A percentile compares a stretch with the other conserved stretches of the same genome.
Conservation (phyloP, 2,329 filamentous ascomycete species). For the Hypoxylon sp. region DNA sequence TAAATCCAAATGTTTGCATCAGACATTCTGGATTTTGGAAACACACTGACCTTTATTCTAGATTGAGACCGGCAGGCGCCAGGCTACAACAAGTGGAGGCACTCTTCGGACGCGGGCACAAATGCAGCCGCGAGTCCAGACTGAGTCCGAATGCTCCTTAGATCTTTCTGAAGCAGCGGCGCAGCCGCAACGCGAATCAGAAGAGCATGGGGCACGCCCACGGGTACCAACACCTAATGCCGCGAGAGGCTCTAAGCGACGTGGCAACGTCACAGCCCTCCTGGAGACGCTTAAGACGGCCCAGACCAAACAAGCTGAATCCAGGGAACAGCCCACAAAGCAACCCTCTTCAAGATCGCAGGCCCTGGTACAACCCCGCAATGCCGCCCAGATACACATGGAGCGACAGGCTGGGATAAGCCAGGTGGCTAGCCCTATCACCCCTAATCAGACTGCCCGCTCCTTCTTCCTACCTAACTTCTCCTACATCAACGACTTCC, state of each 20-base stretch:
- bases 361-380: conserved; percentile 32
- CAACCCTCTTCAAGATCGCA: conserved; percentile 35
- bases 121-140: conserved; percentile 68
- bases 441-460: conserved; percentile 58
- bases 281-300: conserved; percentile 51
- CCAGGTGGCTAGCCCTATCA: conserved; percentile 47
- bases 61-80: conserved; percentile 13
- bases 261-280: conserved; percentile 53
- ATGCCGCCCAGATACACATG: conserved; percentile 38
- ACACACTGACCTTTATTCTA: conserved; percentile 19
- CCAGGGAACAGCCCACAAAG: conserved; percentile 34
- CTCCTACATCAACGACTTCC: conserved; percentile 68
- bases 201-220: conserved; percentile 45
- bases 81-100: conserved; percentile 5
- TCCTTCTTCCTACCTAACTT: conserved; percentile 69
- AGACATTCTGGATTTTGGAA: not conserved
- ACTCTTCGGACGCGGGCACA: conserved; percentile 51
- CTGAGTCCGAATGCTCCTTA: conserved; percentile 63
- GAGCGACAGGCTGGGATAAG: conserved; percentile 38
- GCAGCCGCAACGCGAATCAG: conserved; percentile 24
- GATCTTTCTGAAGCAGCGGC: conserved; percentile 27
- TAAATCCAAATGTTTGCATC: conserved; percentile 6
- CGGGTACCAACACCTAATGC: conserved; percentile 34
- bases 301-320: conserved; percentile 45
- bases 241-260: conserved; percentile 43